Evolutionary conservation across 1,139 yeast species (phyloP).

Genomic region (Pneumocystis canis): DNA sequence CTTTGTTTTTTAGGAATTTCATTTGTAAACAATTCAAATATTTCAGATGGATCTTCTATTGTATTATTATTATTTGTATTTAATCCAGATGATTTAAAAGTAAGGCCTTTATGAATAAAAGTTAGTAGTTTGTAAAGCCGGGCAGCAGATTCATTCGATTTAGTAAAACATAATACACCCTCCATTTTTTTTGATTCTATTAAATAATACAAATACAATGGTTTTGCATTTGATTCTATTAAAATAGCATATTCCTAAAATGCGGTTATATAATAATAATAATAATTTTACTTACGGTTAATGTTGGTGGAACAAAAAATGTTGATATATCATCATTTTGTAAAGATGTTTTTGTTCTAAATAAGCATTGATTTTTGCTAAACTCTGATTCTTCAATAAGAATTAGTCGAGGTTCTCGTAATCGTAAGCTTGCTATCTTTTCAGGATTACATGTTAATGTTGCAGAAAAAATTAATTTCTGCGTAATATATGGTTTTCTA

Average conservation of each 20-base stretch:
- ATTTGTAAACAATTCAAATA: conserved; percentile 23
- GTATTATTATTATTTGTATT: conserved; percentile 15
- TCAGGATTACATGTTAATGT: conserved; percentile 90
- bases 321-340: conserved; percentile 31
- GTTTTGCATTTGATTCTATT: conserved; percentile 35
- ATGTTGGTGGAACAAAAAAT: conserved; percentile 27
- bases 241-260: conserved; percentile 7
- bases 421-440: conserved; percentile 53
- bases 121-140: conserved; percentile 53
- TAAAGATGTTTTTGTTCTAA: neutral
- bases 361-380: conserved; percentile 1
- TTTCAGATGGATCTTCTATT: neutral
- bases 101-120: conserved; percentile 23
- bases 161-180: conserved; percentile 45
- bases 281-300: conserved; percentile 3
- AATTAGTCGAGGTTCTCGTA: conserved; percentile 54
- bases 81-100: conserved; percentile 5
- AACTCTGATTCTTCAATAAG: conserved; percentile 35
- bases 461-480: conserved; percentile 76
- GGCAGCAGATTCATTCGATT: conserved; percentile 75
- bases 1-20: conserved; percentile 26
- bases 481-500: conserved; percentile 20
- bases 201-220: conserved; percentile 50
- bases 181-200: conserved; percentile 22
- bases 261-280: neutral